Evolutionary conservation across 2,329 filamentous ascomycete genomes (phyloP).

Genomic region (Verticillium nonalfalfae): DNA sequence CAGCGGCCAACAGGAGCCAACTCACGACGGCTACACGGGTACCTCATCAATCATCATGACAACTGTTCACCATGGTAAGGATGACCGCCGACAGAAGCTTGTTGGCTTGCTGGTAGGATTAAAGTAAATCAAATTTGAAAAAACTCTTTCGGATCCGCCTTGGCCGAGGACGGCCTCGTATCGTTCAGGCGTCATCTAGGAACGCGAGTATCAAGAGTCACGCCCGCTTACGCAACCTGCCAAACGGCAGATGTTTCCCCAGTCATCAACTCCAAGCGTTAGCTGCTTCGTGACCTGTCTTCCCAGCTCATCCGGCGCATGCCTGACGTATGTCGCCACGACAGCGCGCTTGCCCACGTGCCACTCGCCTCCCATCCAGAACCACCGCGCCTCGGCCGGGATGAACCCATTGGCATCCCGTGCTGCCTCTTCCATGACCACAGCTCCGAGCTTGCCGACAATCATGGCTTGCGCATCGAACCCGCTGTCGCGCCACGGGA

Average conservation of each 20-base stretch:
- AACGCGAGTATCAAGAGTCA: neutral
- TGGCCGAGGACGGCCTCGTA: neutral
- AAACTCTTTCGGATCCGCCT: too few relatives aligned
- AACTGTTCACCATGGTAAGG: neutral
- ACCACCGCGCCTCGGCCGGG: constrained; percentile 9
- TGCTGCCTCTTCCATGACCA: constrained; percentile 12
- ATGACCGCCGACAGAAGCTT: neutral
- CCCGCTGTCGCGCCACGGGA: constrained; percentile 13
- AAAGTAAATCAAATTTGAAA: too few relatives aligned
- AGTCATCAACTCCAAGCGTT: constrained; percentile 5
- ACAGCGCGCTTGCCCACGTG: constrained; percentile 1
- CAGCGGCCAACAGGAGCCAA: too few relatives aligned
- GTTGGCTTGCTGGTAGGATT: too few relatives aligned
- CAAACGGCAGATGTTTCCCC: neutral
- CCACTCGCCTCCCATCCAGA: constrained; percentile 7
- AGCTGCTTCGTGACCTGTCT: neutral
- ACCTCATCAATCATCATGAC: neutral
- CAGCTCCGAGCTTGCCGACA: constrained; percentile 8
- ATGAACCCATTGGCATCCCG: constrained; percentile 8
- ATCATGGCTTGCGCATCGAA: constrained; percentile 3
- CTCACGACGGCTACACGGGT: too few relatives aligned
- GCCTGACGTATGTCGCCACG: constrained; percentile 5
- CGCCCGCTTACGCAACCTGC: neutral
- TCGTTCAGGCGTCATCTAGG: neutral
- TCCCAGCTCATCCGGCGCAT: constrained; percentile 3